phyloP scores from a whole-genome alignment of 2,329 filamentous ascomycete genomes.

The Alternaria tenuissima region DNA sequence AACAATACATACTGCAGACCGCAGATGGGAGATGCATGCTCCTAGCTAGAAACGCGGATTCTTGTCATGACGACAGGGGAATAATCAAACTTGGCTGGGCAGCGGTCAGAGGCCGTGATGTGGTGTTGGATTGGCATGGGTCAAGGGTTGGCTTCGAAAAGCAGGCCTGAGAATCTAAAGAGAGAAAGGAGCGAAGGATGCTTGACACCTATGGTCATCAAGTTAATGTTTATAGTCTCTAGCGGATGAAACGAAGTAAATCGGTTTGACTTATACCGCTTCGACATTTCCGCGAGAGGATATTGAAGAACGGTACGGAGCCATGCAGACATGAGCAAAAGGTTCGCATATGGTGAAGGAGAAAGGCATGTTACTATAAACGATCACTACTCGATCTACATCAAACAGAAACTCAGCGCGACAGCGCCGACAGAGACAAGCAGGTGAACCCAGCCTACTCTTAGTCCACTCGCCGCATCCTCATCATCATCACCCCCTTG shows the following conservation, averaged over 20 bases:
- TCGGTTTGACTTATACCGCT: background rate
- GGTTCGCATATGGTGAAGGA: background rate
- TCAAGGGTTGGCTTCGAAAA: slow-evolving; percentile 20
- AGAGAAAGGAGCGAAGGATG: background rate
- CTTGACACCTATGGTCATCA: background rate
- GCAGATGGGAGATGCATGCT: slow-evolving; percentile 22
- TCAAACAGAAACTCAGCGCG: slow-evolving; percentile 5
- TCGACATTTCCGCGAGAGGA: background rate
- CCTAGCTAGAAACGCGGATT: slow-evolving; percentile 17
- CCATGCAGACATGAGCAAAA: background rate
- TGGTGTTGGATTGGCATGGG: slow-evolving; percentile 25
- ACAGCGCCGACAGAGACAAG: slow-evolving; percentile 22
- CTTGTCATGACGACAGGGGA: background rate
- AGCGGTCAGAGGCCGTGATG: slow-evolving; percentile 22
- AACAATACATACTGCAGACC: slow-evolving; percentile 26
- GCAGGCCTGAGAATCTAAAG: background rate
- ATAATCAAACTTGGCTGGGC: slow-evolving; percentile 28
- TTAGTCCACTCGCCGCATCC: slow-evolving; percentile 26
- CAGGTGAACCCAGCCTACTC: slow-evolving; percentile 21
- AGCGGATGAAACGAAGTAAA: background rate
- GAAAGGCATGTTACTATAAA: background rate
- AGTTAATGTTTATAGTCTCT: background rate
- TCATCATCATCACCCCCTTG: slow-evolving; percentile 17
- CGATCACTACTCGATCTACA: slow-evolving; percentile 1
- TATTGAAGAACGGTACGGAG: background rate